Base-by-base conservation (phyloP, 345 rosid species). In the Gossypium rotundifolium region DNA sequence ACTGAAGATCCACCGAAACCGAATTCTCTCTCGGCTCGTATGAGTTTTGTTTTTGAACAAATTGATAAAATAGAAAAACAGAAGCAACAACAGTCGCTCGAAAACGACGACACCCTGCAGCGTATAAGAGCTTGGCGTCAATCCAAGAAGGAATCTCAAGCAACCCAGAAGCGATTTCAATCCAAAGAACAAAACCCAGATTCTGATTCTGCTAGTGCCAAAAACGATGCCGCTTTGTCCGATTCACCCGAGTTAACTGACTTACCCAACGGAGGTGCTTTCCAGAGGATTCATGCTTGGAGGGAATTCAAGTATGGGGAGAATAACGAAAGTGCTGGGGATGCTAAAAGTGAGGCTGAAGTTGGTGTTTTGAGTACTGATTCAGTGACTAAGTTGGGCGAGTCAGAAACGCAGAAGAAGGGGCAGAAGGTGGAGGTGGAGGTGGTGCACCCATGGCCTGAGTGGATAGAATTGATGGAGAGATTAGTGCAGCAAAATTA, bases 361-460 rank as follows among this genome's bases (percentile, higher is more conserved):
- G 18, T 17, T 9, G 61, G 45, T 63, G 72, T 57, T 45, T 51
- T 40, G 40, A 33, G 20, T 46, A 20, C 58, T 46, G 57, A 73
- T 3, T 8, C 66, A 29, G 55, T 60, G 25, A 7, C 42, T 1
- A 75, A 62, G 70, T 8, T 65, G 64, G 64, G 64, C 6, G 84
- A 70, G 74, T 25, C 55, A 79, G 69, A 64, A 73, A 74, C 29
- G 61, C 79, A 76, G 75, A 55, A 77, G 74, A 81, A 76, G 20
- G 76, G 79, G 44, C 73, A 71, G 74, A 86, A 82, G 80, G 83
- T 84, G 54, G 87, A 82, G 80, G 83, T 84, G 54, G 90, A 88
- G 83, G 4, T 95, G 77, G 91, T 88, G 17, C 99, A 95, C 77
- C 98, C 97, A n/a, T 95, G 97, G 99, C 94, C 97, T 1, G 99